phyloP scores from a whole-genome alignment of 1,284 basidiomycete species.

The Cryptococcus neoformans region DNA sequence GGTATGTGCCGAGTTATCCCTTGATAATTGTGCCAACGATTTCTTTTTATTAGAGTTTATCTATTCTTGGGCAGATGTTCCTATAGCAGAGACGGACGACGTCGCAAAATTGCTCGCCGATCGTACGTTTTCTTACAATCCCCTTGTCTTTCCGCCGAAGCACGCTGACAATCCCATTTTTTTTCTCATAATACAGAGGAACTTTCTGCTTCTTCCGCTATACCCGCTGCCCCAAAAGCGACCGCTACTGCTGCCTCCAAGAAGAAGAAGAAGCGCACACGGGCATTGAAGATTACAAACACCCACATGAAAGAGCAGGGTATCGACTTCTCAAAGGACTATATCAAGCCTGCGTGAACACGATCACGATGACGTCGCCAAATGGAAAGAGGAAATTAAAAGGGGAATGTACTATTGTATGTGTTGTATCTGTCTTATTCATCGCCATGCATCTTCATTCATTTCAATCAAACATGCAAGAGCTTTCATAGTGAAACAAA shows the following conservation, averaged over 20 bases:
- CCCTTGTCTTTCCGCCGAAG: background rate
- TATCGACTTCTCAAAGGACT: slow-evolving; percentile 49
- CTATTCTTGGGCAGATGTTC: slow-evolving; percentile 44
- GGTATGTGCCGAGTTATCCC: slow-evolving; percentile 23
- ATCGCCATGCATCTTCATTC: no score
- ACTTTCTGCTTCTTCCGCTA: slow-evolving; percentile 29
- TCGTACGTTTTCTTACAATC: slow-evolving; percentile 15
- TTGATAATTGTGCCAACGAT: background rate
- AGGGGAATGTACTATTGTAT: no score
- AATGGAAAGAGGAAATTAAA: no score
- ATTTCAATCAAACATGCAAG: no score
- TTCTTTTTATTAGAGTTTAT: slow-evolving; percentile 32
- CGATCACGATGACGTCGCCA: no score
- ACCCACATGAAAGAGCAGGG: slow-evolving; percentile 49
- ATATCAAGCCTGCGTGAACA: slow-evolving; percentile 26
- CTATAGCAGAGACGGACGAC: slow-evolving; percentile 43
- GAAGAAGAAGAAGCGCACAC: slow-evolving; percentile 41
- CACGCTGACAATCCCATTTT: background rate
- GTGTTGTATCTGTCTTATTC: no score
- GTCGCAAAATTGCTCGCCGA: slow-evolving; percentile 42
- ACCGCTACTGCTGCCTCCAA: slow-evolving; percentile 18
- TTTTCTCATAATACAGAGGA: slow-evolving; percentile 26
- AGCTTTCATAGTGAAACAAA: no score
- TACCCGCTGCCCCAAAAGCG: slow-evolving; percentile 21
- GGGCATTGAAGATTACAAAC: slow-evolving; percentile 47